Conservation (phyloP, 306 rosid species). For the Bauhinia variegata region DNA sequence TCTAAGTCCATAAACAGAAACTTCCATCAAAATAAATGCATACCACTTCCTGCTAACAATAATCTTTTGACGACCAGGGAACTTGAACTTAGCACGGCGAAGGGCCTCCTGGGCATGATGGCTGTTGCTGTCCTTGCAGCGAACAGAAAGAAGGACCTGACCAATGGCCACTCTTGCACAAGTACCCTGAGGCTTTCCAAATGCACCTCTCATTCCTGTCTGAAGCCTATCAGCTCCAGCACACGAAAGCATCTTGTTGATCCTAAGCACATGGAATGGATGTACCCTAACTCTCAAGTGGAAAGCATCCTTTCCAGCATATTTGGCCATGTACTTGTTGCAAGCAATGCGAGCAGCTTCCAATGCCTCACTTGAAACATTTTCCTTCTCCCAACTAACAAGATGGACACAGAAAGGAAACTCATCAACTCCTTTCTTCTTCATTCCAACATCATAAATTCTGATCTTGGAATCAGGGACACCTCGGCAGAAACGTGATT, state of each 20-base stretch:
- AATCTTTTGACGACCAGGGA: constrained; percentile 90
- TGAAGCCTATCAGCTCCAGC: constrained; percentile 84
- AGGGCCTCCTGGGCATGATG: constrained; percentile 87
- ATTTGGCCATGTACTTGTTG: constrained; percentile 85
- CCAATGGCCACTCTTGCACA: constrained; percentile 85
- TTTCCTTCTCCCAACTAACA: constrained; percentile 91
- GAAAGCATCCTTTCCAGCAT: constrained; percentile 83
- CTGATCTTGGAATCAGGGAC: constrained; percentile 94
- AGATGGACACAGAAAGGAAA: constrained; percentile 91
- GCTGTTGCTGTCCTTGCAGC: constrained; percentile 78
- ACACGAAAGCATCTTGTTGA: constrained; percentile 82
- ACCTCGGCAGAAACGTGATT: constrained; percentile 91
- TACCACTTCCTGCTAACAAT: constrained; percentile 84
- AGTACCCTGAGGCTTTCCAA: constrained; percentile 69
- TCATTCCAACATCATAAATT: constrained; percentile 92
- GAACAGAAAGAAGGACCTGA: constrained; percentile 83
- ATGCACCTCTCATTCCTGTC: constrained; percentile 94
- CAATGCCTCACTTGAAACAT: constrained; percentile 82
- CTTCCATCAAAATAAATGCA: constrained; percentile 12
- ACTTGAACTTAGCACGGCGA: constrained; percentile 85
- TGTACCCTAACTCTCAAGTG: constrained; percentile 91
- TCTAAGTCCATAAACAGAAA: not conserved
- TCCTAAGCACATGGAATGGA: constrained; percentile 88
- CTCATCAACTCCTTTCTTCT: constrained; percentile 90
- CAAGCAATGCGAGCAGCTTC: constrained; percentile 91